Evolutionary conservation across 345 rosid genomes (phyloP).

Genomic region (Pugionium cornutum): DNA sequence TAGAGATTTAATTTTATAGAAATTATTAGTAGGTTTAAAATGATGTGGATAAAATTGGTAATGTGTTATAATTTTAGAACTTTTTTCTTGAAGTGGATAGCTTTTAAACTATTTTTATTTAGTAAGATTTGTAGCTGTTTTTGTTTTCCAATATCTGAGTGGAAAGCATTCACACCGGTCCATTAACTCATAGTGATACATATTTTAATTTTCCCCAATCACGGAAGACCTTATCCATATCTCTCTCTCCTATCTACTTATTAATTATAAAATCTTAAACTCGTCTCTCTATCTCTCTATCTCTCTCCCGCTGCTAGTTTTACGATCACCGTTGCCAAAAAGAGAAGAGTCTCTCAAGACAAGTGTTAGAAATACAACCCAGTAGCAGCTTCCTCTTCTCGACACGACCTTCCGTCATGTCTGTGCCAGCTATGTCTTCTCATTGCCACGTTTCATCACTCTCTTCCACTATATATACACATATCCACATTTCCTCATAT

Average conservation of each 20-base stretch:
- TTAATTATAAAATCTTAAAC: conserved; percentile 15
- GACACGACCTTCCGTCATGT: conserved; percentile 43
- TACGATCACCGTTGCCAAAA: conserved; percentile 36
- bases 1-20: too few relatives aligned
- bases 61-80: too few relatives aligned
- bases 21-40: too few relatives aligned
- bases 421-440: conserved; percentile 37
- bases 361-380: conserved; percentile 36
- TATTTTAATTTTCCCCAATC: conserved; percentile 30
- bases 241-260: conserved; percentile 20
- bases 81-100: too few relatives aligned
- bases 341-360: conserved; percentile 34
- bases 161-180: conserved; percentile 31
- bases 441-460: conserved; percentile 41
- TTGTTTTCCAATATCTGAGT: too few relatives aligned
- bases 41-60: too few relatives aligned
- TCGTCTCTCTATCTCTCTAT: conserved; percentile 17
- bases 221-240: conserved; percentile 36
- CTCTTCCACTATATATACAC: conserved; percentile 33
- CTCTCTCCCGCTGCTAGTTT: conserved; percentile 25
- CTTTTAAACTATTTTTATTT: too few relatives aligned
- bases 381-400: conserved; percentile 37
- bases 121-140: too few relatives aligned
- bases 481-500: conserved; percentile 5
- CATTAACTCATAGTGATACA: conserved; percentile 6